Percentiles rank a stretch among this genome's conserved stretches.
These are phyloP conservation scores for Diplodia corticola DNA, from an alignment of 2,329 filamentous ascomycete species.

Conservation along the genomic window DNA sequence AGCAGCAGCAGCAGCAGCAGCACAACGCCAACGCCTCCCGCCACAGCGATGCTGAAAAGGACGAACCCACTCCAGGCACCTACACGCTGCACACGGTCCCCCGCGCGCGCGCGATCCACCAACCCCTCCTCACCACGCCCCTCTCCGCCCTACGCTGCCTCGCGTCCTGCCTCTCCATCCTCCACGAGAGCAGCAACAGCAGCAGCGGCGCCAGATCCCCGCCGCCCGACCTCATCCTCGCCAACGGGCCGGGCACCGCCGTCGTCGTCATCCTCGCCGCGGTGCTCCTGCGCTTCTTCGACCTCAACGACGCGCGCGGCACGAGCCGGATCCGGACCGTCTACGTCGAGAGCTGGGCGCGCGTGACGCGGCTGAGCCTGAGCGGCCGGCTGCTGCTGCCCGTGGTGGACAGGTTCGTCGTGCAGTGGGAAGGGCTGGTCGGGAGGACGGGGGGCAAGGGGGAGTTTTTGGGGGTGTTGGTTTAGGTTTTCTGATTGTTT, in stretches of 20 bases:
- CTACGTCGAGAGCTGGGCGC: conserved; percentile 91
- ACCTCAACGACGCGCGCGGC: conserved; percentile 39
- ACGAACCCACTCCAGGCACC: no score
- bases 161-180: conserved; percentile 25
- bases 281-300: conserved; percentile 56
- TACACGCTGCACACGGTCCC: conserved; percentile 70
- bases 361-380: conserved; percentile 78
- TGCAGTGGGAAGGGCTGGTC: conserved; percentile 73
- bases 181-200: conserved; percentile 25
- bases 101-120: conserved; percentile 79
- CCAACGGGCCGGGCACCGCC: conserved; percentile 85
- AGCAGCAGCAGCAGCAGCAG: not conserved
- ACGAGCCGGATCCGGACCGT: conserved; percentile 67
- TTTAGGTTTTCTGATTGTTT: conserved; percentile 1
- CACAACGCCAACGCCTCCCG: no score
- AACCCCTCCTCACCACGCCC: conserved; percentile 72
- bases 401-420: conserved; percentile 75
- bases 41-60: no score
- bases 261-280: conserved; percentile 69
- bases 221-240: conserved; percentile 72
- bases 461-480: conserved; percentile 47
- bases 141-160: conserved; percentile 67
- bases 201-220: conserved; percentile 4
- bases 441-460: conserved; percentile 40
- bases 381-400: conserved; percentile 74